Evolutionary conservation across 179 eudicot genomes (phyloP), one percentile per base, ranked within the genome.

Genomic region (Gypsophila paniculata): DNA sequence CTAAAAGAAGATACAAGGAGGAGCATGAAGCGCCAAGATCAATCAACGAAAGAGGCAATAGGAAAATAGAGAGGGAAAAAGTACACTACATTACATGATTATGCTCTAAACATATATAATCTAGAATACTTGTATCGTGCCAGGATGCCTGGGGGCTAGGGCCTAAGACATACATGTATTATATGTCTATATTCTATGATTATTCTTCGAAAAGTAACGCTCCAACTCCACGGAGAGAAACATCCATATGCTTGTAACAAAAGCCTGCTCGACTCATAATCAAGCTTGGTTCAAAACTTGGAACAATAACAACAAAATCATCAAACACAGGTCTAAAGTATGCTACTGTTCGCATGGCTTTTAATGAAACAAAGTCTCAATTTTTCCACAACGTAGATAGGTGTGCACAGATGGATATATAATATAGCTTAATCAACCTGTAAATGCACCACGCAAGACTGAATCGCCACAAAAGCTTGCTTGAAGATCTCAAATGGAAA

Each of bases 381-480:
- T n/a, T n/a, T n/a, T n/a, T 22, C 11, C 18, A 23, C 57, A 51
- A 39, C 23, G 11, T 22, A 21, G 69, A 19, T 48, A 65, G 51
- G 19, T n/a, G 11, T 2, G 36, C 19, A 29, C 5, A 54, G 39
- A 17, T 32, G 36, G n/a, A 38, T 14, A 39, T n/a, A 21, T 44
- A 9, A 13, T 51, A 5, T 22, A 66, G 29, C 59, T n/a, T 74
- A 74, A 63, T 0, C 66, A 76, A 95, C 99, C 97, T 95, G 99
- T 86, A 92, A 81, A 83, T 95, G 99, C 82, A 95, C 99, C 69
- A 90, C 99, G 75, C 98, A 95, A 26, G 97, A 92, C 72, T 92
- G 98, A 74, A 95, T 86, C 23, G 99, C 99, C 62, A 93, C 97
- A 83, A 95, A 95, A 61, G 99, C 99, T 90, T 95, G 99, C 71